Base-by-base conservation (phyloP, 169 alveolate genomes). In the Babesia bovis region DNA sequence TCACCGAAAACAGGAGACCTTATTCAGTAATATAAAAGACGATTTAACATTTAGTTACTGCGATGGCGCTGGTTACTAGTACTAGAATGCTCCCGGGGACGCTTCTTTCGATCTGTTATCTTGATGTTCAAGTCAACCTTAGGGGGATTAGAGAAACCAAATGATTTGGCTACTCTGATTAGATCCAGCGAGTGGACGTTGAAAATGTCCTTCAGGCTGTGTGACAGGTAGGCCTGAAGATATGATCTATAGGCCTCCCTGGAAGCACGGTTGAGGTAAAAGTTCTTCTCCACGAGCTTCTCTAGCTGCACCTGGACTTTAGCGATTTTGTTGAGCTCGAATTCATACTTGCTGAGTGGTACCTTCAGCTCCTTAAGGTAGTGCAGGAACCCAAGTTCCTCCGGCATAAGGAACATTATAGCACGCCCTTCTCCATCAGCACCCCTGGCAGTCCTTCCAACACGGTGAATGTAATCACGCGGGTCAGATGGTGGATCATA, bases 401-500 rank as follows among this genome's bases (percentile, higher is more conserved):
- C 98, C 10, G 99, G 98, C 91, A 97, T 89, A 38, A 98, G 88
- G 93, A 98, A 97, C 51, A 98, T 79, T 42, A 98, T 81, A 21
- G 99, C 99, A 59, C 95, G 95, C 12, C 99, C 99, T 47, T 73
- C 83, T 9, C 97, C 96, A 61, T 89, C 94, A 0, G 98, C 98
- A 33, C 99, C 99, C 66, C 99, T 91, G 4, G 99, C 99, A 0
- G 99, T 98, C 59, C 99, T 92, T 25, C 99, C 99, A 0, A 98
- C 99, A 63, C 99, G 92, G 85, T 98, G 99, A 45, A 98, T 97
- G 89, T 98, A 98, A 89, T 98, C 99, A 89, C 96, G 94, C 25
- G 99, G 99, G 67, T 97, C 99, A 90, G 97, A 99, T 2, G 99
- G 99, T 19, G 99, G 99, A 78, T 98, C 99, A 78, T 92, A 96